phyloP scores from a whole-genome alignment of 352 stramenopile species.

The Halophytophthora batemanensis region DNA sequence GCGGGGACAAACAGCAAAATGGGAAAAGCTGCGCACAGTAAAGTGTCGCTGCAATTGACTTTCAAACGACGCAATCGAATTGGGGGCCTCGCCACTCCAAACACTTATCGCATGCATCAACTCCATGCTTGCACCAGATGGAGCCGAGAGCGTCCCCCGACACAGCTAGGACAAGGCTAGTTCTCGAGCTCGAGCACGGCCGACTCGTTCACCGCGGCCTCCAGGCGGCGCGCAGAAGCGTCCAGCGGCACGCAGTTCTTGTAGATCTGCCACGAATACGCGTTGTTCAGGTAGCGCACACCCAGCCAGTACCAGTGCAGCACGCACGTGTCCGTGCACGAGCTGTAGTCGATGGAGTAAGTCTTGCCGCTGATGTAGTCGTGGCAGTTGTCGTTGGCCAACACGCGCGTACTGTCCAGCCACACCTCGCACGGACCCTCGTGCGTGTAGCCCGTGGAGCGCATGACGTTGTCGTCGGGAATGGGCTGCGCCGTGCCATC shows the following conservation, averaged over 20 bases:
- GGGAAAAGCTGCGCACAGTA: too few relatives aligned
- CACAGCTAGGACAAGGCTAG: neutral
- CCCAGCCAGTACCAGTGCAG: constrained; percentile 60
- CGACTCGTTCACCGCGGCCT: constrained; percentile 3
- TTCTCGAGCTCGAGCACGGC: constrained; percentile 4
- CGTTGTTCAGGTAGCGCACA: constrained; percentile 41
- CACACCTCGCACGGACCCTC: constrained; percentile 61
- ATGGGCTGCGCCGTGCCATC: constrained; percentile 40
- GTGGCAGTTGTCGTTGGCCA: constrained; percentile 43
- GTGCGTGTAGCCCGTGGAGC: constrained; percentile 52
- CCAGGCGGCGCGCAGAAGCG: neutral
- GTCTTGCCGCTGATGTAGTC: constrained; percentile 30
- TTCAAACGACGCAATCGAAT: too few relatives aligned
- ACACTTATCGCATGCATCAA: too few relatives aligned
- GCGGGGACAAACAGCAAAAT: too few relatives aligned
- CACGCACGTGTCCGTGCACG: constrained; percentile 37
- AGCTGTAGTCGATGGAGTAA: constrained; percentile 48
- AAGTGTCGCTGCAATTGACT: too few relatives aligned
- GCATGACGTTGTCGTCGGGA: constrained; percentile 38
- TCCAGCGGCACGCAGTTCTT: constrained; percentile 49
- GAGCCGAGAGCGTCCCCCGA: too few relatives aligned
- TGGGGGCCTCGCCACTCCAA: too few relatives aligned
- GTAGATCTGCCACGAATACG: constrained; percentile 65
- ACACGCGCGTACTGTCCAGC: constrained; percentile 42
- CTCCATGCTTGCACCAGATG: too few relatives aligned